phyloP scores from a whole-genome alignment of 345 rosid genomes.

The Acer campestre region DNA sequence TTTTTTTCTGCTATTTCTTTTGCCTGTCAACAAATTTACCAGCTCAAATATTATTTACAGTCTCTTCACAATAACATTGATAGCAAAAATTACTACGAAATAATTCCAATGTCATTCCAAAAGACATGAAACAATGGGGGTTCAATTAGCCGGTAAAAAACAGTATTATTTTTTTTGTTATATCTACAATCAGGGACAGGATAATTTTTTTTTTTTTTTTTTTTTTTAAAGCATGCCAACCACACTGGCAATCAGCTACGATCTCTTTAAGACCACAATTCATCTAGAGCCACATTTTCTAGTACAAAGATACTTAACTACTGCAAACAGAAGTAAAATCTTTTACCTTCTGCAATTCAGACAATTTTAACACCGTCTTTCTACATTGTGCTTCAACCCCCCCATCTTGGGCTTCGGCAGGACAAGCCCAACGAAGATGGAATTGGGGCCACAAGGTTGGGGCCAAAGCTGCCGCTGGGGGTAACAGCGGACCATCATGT shows the following conservation, averaged over 20 bases:
- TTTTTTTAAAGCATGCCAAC: too few species aligned
- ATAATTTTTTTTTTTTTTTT: too few species aligned
- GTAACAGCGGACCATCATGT: conserved; percentile 61
- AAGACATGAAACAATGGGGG: background rate
- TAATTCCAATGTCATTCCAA: background rate
- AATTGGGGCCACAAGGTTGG: conserved; percentile 97
- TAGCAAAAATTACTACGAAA: background rate
- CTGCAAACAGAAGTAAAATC: conserved; percentile 11
- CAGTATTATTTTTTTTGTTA: too few species aligned
- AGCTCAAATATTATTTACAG: conserved; percentile 13
- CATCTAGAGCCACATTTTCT: background rate
- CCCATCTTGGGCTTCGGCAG: conserved; percentile 71
- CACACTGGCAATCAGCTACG: background rate
- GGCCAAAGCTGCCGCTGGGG: conserved; percentile 98
- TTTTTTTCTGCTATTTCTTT: conserved; percentile 77
- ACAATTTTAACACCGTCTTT: conserved; percentile 55
- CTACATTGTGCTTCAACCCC: conserved; percentile 77
- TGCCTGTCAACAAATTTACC: conserved; percentile 48
- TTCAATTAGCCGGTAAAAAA: too few species aligned
- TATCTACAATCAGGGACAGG: too few species aligned
- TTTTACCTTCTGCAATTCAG: conserved; percentile 74
- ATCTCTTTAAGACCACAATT: background rate
- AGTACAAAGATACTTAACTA: background rate
- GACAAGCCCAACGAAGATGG: conserved; percentile 99
- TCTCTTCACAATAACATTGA: background rate